phyloP scores from a whole-genome alignment of 2,329 filamentous ascomycete species.

The Trichoderma sp. region DNA sequence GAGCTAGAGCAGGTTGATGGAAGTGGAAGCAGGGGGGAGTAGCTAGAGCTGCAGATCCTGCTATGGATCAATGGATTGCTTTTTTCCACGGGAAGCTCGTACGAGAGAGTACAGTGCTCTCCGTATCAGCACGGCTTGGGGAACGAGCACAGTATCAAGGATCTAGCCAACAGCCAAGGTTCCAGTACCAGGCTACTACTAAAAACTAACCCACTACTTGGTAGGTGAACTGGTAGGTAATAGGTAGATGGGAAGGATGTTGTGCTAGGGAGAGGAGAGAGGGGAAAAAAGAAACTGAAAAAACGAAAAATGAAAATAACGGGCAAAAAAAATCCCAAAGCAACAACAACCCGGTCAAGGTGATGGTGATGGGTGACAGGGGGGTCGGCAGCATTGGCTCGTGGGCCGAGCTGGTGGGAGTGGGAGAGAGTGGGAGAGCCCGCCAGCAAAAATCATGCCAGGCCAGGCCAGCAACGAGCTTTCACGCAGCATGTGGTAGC shows the following conservation, averaged over 20 bases:
- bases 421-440: background rate
- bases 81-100: background rate
- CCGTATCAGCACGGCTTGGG: background rate
- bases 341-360: background rate
- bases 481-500: slow-evolving; percentile 5
- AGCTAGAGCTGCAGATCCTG: background rate
- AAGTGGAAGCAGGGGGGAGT: background rate
- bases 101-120: background rate
- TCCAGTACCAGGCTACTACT: background rate
- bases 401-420: background rate
- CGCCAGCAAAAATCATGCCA: background rate
- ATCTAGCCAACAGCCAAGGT: background rate
- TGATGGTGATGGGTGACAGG: background rate
- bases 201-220: background rate
- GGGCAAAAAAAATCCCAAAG: background rate
- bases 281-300: background rate
- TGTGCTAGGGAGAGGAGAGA: background rate
- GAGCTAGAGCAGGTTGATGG: background rate
- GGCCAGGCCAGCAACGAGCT: background rate
- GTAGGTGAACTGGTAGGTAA: background rate
- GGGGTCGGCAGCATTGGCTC: background rate
- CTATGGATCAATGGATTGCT: background rate
- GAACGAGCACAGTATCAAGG: background rate
- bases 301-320: background rate
- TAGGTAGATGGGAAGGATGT: background rate